Percentiles rank a stretch among this genome's conserved stretches.
phyloP scores from a whole-genome alignment of 352 stramenopile species.

The Phytophthora gonapodyides region DNA sequence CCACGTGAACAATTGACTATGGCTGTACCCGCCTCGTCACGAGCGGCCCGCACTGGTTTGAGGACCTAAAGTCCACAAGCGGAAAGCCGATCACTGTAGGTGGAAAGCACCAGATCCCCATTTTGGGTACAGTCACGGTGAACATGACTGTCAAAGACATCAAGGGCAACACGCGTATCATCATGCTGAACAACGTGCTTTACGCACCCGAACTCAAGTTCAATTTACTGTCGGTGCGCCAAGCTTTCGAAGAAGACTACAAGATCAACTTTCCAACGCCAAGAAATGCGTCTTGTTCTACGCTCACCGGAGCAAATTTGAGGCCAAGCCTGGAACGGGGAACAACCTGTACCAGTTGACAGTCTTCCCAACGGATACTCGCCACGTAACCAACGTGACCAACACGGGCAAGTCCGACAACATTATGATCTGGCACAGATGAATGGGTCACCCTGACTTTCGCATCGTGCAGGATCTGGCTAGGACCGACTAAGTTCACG shows the following conservation, averaged over 20 bases:
- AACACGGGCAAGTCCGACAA: conserved; percentile 6
- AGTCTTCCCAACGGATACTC: neutral
- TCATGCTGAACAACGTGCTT: conserved; percentile 9
- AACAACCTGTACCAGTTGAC: conserved; percentile 19
- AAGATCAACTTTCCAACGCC: conserved; percentile 24
- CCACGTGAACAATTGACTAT: conserved; percentile 19
- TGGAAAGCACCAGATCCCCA: conserved; percentile 21
- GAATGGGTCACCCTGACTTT: conserved; percentile 11
- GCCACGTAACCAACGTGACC: neutral
- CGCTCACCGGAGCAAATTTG: conserved; percentile 12
- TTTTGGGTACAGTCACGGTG: conserved; percentile 9
- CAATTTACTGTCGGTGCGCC: conserved; percentile 18
- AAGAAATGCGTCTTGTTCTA: conserved; percentile 25
- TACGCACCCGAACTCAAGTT: conserved; percentile 15
- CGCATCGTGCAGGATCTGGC: no score
- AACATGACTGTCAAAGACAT: conserved; percentile 12
- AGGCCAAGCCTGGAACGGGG: conserved; percentile 8
- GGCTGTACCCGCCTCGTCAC: conserved; percentile 20
- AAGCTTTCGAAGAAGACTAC: conserved; percentile 14
- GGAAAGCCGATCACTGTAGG: conserved; percentile 21
- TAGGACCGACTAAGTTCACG: no score
- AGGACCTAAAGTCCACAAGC: neutral
- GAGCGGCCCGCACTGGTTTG: conserved; percentile 8
- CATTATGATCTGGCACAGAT: conserved; percentile 11
- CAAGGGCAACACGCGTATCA: conserved; percentile 5